A percentile compares a stretch with the other conserved stretches of the same genome.
Conservation (phyloP, 352 stramenopile species). For the Nothophytophthora sp. region DNA sequence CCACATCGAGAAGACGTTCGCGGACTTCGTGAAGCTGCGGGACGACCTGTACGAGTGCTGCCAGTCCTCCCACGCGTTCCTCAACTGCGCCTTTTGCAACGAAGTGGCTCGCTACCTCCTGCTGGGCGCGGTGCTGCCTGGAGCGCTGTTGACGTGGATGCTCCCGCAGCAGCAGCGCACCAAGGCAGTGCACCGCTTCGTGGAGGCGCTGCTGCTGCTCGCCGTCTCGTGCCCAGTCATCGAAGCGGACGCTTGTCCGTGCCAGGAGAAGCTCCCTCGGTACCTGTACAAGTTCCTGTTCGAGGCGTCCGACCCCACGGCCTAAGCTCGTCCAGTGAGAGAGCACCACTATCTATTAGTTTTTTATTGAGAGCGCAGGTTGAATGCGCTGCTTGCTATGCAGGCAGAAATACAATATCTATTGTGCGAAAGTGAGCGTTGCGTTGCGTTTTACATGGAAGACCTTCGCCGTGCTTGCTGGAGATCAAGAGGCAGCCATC, state of each 20-base stretch:
- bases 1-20: slow-evolving; percentile 19
- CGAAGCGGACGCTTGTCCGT: slow-evolving; percentile 19
- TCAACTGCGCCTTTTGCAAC: slow-evolving; percentile 41
- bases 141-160: slow-evolving; percentile 20
- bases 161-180: slow-evolving; percentile 21
- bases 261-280: slow-evolving; percentile 16
- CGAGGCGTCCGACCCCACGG: background rate
- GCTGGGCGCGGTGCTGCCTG: slow-evolving; percentile 23
- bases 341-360: too few species aligned
- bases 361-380: too few species aligned
- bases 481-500: too few species aligned
- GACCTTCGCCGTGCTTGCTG: too few species aligned
- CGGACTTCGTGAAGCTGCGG: slow-evolving; percentile 40
- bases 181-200: slow-evolving; percentile 24
- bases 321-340: too few species aligned
- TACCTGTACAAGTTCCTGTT: slow-evolving; percentile 14
- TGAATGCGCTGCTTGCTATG: too few species aligned
- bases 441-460: too few species aligned
- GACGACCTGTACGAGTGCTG: slow-evolving; percentile 34
- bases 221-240: slow-evolving; percentile 14
- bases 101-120: slow-evolving; percentile 41
- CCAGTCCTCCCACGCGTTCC: slow-evolving; percentile 24
- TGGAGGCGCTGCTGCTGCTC: slow-evolving; percentile 25
- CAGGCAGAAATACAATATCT: too few species aligned
- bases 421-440: too few species aligned